Evolutionary conservation across 495 filamentous ascomycete genomes (phyloP).

Genomic region (Podospora fimiseda): DNA sequence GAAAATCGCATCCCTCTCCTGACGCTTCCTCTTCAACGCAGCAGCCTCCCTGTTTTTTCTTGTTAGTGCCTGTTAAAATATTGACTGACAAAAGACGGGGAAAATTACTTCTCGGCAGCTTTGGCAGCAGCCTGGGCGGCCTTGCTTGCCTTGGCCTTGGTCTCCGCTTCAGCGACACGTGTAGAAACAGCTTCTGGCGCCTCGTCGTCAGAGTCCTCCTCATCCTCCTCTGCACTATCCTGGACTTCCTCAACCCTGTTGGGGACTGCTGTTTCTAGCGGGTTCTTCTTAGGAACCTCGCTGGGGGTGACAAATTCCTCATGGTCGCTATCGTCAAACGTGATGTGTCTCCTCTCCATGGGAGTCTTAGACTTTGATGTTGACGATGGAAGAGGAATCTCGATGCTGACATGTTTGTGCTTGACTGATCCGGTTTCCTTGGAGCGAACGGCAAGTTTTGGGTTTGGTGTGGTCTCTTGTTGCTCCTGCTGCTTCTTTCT

Average conservation of each 20-base stretch:
- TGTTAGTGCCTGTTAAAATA: constrained; percentile 7
- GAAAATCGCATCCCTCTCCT: constrained; percentile 40
- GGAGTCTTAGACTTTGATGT: constrained; percentile 19
- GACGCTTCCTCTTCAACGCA: constrained; percentile 38
- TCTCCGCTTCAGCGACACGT: constrained; percentile 28
- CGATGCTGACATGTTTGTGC: constrained; percentile 26
- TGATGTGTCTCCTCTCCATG: constrained; percentile 21
- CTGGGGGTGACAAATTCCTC: constrained; percentile 30
- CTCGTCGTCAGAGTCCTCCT: constrained; percentile 37
- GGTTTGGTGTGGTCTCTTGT: neutral
- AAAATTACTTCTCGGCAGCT: constrained; percentile 36
- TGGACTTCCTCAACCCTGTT: constrained; percentile 10
- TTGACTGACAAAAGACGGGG: neutral
- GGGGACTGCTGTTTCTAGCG: constrained; percentile 18
- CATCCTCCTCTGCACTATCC: constrained; percentile 30
- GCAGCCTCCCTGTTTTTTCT: constrained; percentile 30
- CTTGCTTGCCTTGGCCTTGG: constrained; percentile 26
- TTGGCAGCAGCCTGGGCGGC: constrained; percentile 32
- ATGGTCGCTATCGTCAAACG: constrained; percentile 26
- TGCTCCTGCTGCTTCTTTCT: constrained; percentile 8
- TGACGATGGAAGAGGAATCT: constrained; percentile 25
- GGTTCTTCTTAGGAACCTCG: constrained; percentile 24
- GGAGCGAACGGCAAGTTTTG: constrained; percentile 20
- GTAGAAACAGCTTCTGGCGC: constrained; percentile 43
- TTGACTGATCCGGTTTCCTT: constrained; percentile 16